phyloP scores from a whole-genome alignment of 768 basidiomycete species.

The Hirschioporus abietinus region DNA sequence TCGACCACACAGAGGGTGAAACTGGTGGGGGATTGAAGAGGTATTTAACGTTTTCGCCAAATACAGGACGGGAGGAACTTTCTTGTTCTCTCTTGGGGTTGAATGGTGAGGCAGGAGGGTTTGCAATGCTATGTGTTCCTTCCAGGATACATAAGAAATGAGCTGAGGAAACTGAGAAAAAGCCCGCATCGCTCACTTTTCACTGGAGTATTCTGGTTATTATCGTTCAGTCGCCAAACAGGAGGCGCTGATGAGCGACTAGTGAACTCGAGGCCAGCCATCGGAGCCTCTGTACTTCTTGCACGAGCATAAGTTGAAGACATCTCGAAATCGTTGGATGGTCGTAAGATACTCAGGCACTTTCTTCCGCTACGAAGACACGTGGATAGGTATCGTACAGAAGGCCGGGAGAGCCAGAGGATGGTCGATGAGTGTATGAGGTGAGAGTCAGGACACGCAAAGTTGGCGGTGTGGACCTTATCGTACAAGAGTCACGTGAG shows the following conservation, averaged over 20 bases:
- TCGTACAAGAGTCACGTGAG: not conserved
- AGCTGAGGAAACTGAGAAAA: not conserved
- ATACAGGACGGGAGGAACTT: not conserved
- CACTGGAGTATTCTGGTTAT: not conserved
- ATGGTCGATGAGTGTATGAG: not conserved
- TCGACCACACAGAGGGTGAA: not conserved
- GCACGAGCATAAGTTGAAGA: constrained; percentile 2
- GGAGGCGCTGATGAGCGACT: not conserved
- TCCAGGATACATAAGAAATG: not conserved
- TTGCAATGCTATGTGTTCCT: constrained; percentile 4
- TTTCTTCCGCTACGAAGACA: not conserved
- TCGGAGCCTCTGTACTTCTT: constrained; percentile 3
- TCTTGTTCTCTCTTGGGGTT: constrained; percentile 5
- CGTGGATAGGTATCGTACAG: not conserved
- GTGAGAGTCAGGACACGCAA: not conserved
- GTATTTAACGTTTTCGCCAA: not conserved
- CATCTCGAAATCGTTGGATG: not conserved
- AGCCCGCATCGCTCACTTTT: not conserved
- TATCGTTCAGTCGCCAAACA: not conserved
- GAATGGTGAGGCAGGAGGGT: constrained; percentile 1
- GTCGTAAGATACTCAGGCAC: not conserved
- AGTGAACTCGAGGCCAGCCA: constrained; percentile 2
- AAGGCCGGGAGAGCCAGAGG: not conserved
- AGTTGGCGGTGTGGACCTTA: not conserved
- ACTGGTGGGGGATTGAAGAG: constrained; percentile 2